These are phyloP conservation scores for Suhomyces bolitotheri DNA, from an alignment of 1,139 yeast species.

Conservation along the genomic window DNA sequence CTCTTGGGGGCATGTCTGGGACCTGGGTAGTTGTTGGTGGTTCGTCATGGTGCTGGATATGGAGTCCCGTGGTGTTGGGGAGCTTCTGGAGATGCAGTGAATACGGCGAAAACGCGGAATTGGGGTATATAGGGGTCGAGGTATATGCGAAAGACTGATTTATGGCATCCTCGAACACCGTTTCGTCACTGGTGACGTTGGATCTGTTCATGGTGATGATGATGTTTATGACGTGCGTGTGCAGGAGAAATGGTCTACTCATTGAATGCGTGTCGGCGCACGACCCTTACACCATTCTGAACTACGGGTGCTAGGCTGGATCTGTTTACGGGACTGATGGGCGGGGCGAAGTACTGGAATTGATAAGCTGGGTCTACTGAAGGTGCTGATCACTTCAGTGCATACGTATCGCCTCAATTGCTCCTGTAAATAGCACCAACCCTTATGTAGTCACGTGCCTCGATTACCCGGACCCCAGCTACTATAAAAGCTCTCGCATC, in stretches of 20 bases:
- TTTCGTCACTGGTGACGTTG: constrained; percentile 10
- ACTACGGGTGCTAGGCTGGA: too few species aligned
- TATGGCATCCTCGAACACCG: constrained; percentile 20
- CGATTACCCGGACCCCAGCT: constrained; percentile 1
- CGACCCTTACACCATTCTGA: too few species aligned
- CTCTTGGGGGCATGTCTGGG: background rate
- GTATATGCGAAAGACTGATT: constrained; percentile 12
- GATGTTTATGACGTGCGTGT: background rate
- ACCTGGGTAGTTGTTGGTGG: constrained; percentile 2
- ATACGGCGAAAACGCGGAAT: constrained; percentile 1
- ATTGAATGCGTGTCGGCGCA: too few species aligned
- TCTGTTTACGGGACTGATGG: too few species aligned
- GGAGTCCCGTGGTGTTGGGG: constrained; percentile 11
- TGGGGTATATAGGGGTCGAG: background rate
- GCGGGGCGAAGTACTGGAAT: too few species aligned
- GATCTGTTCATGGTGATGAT: constrained; percentile 1
- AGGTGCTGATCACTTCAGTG: too few species aligned
- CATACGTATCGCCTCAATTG: too few species aligned
- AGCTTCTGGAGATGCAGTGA: constrained; percentile 11
- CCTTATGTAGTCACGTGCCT: constrained; percentile 1
- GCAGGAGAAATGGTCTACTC: background rate
- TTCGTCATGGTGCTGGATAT: constrained; percentile 7
- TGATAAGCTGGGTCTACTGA: too few species aligned
- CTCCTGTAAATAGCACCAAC: background rate
- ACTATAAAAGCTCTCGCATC: background rate